Evolutionary conservation across 768 basidiomycete genomes (phyloP).

Genomic region (Neoboletus subvelutipes): DNA sequence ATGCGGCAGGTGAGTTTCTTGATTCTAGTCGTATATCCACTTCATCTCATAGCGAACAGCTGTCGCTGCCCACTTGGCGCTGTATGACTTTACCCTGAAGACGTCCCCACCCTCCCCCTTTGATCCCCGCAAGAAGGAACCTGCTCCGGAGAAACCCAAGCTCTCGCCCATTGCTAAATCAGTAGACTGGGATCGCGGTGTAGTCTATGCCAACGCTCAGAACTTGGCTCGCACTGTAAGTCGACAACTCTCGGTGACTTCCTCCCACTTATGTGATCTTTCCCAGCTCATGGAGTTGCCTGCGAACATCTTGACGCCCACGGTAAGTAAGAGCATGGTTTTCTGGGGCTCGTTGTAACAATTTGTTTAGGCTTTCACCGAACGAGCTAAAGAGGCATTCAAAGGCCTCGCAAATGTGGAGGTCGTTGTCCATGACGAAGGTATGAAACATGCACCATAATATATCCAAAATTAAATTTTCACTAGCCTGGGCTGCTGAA

Average conservation of each 20-base stretch:
- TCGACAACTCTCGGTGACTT: not conserved
- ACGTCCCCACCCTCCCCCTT: conserved; percentile 66
- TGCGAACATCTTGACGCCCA: conserved; percentile 84
- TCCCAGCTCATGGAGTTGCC: conserved; percentile 78
- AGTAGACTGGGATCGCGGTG: conserved; percentile 68
- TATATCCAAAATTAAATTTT: not conserved
- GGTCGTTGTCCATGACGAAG: conserved; percentile 71
- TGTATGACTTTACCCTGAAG: conserved; percentile 77
- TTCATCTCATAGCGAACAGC: conserved; percentile 40
- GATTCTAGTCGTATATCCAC: not conserved
- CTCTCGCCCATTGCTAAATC: conserved; percentile 48
- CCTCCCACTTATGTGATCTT: not conserved
- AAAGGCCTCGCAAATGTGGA: conserved; percentile 64
- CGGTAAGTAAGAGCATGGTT: conserved; percentile 40
- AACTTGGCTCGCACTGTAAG: conserved; percentile 76
- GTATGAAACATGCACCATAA: conserved; percentile 34
- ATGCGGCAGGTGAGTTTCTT: conserved; percentile 62
- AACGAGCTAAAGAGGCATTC: conserved; percentile 69
- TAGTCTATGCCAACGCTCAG: conserved; percentile 72
- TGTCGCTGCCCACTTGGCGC: conserved; percentile 73
- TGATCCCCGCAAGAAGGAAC: conserved; percentile 56
- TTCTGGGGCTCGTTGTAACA: not conserved
- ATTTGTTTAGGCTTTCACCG: conserved; percentile 56
- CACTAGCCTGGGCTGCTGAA: conserved; percentile 72
- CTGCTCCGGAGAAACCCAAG: conserved; percentile 48